phyloP scores from a whole-genome alignment of 805 yeast genomes.

The Clavispora carvajalis region DNA sequence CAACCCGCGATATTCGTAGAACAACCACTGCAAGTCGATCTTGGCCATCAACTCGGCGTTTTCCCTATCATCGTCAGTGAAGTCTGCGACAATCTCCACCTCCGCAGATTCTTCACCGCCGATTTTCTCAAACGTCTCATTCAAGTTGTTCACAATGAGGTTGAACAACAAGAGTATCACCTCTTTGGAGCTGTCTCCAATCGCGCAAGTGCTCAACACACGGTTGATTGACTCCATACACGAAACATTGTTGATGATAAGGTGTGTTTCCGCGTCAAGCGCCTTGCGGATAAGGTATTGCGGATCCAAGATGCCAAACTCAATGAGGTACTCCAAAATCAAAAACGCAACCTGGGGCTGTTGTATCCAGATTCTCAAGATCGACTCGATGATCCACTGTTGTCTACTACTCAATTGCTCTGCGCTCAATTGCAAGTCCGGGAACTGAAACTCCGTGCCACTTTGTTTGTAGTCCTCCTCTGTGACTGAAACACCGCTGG shows the following conservation, averaged over 20 bases:
- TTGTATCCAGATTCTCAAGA: constrained; percentile 39
- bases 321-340: constrained; percentile 38
- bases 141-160: constrained; percentile 27
- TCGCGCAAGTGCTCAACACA: constrained; percentile 21
- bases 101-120: constrained; percentile 12
- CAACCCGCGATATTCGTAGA: constrained; percentile 38
- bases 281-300: constrained; percentile 23
- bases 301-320: constrained; percentile 30
- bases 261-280: constrained; percentile 23
- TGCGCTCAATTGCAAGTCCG: constrained; percentile 18
- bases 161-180: constrained; percentile 18
- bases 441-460: constrained; percentile 29
- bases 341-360: constrained; percentile 42
- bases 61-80: constrained; percentile 21
- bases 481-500: constrained; percentile 28
- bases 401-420: constrained; percentile 27
- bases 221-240: constrained; percentile 41
- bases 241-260: constrained; percentile 36
- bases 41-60: constrained; percentile 19
- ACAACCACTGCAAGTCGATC: constrained; percentile 37
- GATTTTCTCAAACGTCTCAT: constrained; percentile 17
- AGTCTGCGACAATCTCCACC: constrained; percentile 22
- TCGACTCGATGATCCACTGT: constrained; percentile 32
- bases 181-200: constrained; percentile 14
- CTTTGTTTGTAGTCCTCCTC: constrained; percentile 25